phyloP scores from a whole-genome alignment of 768 basidiomycete species.

The Termitomyces sp. region DNA sequence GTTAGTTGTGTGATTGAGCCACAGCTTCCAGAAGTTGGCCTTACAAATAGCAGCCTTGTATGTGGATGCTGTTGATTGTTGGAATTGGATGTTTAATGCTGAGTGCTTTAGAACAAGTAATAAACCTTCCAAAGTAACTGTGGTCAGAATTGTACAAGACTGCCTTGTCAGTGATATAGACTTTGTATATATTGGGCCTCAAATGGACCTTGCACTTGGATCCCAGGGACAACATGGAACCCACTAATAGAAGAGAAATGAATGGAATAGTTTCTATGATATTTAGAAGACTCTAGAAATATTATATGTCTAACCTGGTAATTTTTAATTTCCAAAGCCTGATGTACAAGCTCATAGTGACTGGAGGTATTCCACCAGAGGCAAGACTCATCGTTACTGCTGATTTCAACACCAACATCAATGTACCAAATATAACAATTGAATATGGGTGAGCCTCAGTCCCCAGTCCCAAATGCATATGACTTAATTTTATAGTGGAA shows the following conservation, averaged over 20 bases:
- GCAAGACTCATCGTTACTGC: constrained; percentile 4
- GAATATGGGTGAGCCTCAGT: too few species aligned
- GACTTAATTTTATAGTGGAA: too few species aligned
- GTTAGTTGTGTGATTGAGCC: too few species aligned
- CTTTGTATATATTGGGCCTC: constrained; percentile 15
- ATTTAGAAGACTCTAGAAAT: constrained; percentile 3
- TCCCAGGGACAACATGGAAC: constrained; percentile 12
- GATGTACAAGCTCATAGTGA: constrained; percentile 4
- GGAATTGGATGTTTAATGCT: too few species aligned
- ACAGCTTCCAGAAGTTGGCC: too few species aligned
- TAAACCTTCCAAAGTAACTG: constrained; percentile 8
- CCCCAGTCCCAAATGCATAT: too few species aligned
- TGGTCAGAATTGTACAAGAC: constrained; percentile 9
- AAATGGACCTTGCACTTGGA: constrained; percentile 6
- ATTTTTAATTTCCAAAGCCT: not conserved
- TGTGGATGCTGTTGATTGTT: constrained; percentile 7
- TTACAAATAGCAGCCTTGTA: too few species aligned
- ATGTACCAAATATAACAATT: constrained; percentile 16
- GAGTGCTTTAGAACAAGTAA: constrained; percentile 11
- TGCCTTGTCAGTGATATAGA: constrained; percentile 18
- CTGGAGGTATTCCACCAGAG: constrained; percentile 16
- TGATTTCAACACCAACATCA: constrained; percentile 22
- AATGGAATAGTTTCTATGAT: constrained; percentile 12
- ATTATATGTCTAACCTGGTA: not conserved
- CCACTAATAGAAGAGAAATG: constrained; percentile 16